Evolutionary conservation across 1,284 basidiomycete species (phyloP).

Genomic region (Exsudoporus floridanus): DNA sequence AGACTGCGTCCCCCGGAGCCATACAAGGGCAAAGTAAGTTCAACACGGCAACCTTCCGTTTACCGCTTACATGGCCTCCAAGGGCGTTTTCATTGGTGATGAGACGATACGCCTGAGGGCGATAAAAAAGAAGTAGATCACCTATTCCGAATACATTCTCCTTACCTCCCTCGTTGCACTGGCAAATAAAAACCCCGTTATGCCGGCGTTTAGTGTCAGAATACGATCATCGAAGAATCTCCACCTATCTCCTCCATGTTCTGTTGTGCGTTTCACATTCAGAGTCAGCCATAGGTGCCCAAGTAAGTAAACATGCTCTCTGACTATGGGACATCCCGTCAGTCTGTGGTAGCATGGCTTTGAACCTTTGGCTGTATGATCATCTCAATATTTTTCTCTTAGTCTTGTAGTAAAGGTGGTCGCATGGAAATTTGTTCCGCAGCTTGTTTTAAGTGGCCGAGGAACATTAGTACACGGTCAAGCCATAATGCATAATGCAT

Average conservation of each 20-base stretch:
- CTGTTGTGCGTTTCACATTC: background rate
- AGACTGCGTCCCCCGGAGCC: slow-evolving; percentile 90
- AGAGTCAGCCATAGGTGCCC: background rate
- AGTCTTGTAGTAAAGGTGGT: background rate
- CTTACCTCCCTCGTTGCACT: background rate
- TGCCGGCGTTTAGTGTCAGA: background rate
- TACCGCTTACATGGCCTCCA: slow-evolving; percentile 10
- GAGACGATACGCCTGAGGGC: slow-evolving; percentile 86
- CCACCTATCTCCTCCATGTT: background rate
- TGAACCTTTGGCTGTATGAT: background rate
- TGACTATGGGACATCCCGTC: background rate
- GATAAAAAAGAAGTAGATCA: slow-evolving; percentile 89
- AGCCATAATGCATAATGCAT: too few species aligned
- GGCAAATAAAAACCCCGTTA: background rate
- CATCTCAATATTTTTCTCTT: background rate
- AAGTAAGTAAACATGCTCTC: background rate
- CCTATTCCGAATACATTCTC: slow-evolving; percentile 6
- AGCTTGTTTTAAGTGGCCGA: background rate
- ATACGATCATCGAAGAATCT: background rate
- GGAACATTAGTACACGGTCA: background rate
- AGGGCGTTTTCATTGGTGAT: slow-evolving; percentile 90
- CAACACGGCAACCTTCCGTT: background rate
- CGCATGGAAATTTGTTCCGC: background rate
- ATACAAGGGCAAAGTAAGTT: slow-evolving; percentile 91
- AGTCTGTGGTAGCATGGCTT: background rate